Conservation (phyloP, 345 rosid species). For the Eucalyptus sp. region DNA sequence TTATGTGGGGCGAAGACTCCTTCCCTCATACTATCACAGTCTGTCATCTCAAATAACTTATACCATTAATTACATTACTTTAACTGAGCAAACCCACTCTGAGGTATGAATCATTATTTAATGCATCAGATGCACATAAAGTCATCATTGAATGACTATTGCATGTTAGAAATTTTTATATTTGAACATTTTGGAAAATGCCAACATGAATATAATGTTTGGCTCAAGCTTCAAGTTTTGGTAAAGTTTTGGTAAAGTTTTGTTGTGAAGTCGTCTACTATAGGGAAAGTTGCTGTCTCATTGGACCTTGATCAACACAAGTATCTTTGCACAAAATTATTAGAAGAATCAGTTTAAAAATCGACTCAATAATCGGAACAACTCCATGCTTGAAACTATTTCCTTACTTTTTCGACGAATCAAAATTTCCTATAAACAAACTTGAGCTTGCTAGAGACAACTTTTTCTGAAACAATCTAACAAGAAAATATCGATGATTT, state of each 20-base stretch:
- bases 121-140: neutral
- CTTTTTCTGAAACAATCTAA: neutral
- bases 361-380: fast-evolving
- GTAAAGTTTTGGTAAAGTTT: neutral
- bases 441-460: neutral
- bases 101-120: neutral
- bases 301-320: neutral
- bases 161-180: neutral
- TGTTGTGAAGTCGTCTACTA: neutral
- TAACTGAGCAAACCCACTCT: neutral
- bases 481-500: neutral
- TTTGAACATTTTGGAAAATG: neutral
- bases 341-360: neutral
- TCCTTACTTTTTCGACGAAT: neutral
- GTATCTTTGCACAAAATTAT: neutral
- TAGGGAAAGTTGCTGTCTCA: neutral
- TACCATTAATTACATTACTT: neutral
- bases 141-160: neutral
- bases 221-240: neutral
- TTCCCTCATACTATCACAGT: neutral
- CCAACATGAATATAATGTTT: neutral
- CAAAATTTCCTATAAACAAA: neutral
- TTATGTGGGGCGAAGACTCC: too few relatives aligned
- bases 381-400: neutral
- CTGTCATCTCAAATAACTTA: neutral